Conservation (phyloP, 257 asterid genomes). For the Solanum virginianum region DNA sequence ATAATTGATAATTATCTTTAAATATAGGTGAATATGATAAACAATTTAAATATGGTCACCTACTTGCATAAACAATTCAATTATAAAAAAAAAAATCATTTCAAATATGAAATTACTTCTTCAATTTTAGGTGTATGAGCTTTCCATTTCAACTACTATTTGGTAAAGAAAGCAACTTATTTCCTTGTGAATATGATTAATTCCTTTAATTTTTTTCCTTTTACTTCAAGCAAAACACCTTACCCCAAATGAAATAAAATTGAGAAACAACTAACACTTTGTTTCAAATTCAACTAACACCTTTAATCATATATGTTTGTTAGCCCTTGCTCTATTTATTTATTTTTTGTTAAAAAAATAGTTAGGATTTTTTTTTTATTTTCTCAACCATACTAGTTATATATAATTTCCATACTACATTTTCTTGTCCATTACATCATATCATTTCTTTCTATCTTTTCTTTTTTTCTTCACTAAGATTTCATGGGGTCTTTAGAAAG, state of each 20-base stretch:
- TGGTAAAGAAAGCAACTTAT: conserved; percentile 31
- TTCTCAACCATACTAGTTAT: neutral
- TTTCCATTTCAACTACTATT: conserved; percentile 49
- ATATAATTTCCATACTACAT: neutral
- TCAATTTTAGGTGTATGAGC: conserved; percentile 41
- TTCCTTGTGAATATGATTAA: neutral
- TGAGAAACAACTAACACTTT: conserved; percentile 8
- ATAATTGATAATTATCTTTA: neutral
- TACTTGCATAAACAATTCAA: neutral
- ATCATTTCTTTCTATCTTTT: neutral
- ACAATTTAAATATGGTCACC: neutral
- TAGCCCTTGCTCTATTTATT: conserved; percentile 15
- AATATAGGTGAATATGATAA: neutral
- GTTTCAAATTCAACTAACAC: conserved; percentile 12
- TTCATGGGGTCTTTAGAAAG: conserved; percentile 63
- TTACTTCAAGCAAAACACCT: conserved; percentile 38
- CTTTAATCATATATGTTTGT: conserved; percentile 1
- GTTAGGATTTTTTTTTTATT: neutral
- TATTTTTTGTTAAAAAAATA: neutral
- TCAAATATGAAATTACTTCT: neutral
- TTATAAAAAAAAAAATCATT: neutral
- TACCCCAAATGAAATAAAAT: conserved; percentile 9
- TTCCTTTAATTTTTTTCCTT: conserved; percentile 20
- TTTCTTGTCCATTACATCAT: neutral
- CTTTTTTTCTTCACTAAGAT: neutral